Conservation (phyloP, 495 filamentous ascomycete species). For the Penicillium malachiteum region DNA sequence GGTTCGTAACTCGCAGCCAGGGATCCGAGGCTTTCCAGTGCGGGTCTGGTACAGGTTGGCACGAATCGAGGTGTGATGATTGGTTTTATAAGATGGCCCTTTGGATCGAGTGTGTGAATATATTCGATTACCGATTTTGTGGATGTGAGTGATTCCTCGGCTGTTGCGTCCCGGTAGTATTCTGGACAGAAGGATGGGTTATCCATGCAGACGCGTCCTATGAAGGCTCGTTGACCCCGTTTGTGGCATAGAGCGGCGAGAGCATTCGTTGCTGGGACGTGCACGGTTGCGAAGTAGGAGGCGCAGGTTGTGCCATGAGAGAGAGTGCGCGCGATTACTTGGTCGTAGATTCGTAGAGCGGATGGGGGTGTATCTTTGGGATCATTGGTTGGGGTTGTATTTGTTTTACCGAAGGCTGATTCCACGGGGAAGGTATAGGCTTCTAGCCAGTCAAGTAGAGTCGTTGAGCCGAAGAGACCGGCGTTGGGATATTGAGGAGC, state of each 20-base stretch:
- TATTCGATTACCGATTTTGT: conserved; percentile 57
- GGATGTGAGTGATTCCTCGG: conserved; percentile 48
- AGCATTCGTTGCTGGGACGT: conserved; percentile 79
- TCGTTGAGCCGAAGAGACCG: conserved; percentile 88
- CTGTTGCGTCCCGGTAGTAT: conserved; percentile 70
- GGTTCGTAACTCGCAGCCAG: conserved; percentile 57
- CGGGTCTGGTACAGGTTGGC: conserved; percentile 62
- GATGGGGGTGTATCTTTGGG: conserved; percentile 30
- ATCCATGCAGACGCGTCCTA: conserved; percentile 94
- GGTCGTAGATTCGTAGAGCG: conserved; percentile 64
- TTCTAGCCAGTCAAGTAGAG: conserved; percentile 89
- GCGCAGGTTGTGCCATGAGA: conserved; percentile 91
- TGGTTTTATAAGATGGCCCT: conserved; percentile 59
- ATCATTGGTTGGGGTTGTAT: conserved; percentile 59
- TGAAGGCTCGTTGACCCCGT: conserved; percentile 81
- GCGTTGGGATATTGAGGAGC: conserved; percentile 92
- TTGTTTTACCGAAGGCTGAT: conserved; percentile 66
- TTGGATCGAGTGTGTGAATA: conserved; percentile 65
- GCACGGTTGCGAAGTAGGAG: conserved; percentile 87
- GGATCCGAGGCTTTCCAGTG: conserved; percentile 60
- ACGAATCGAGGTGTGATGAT: conserved; percentile 93
- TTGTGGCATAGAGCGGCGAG: conserved; percentile 75
- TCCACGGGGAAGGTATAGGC: conserved; percentile 95
- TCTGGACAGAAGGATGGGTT: conserved; percentile 57
- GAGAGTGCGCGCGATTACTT: conserved; percentile 74